Evolutionary conservation across 257 asterid genomes (phyloP).

Genomic region (Scutellaria minor): DNA sequence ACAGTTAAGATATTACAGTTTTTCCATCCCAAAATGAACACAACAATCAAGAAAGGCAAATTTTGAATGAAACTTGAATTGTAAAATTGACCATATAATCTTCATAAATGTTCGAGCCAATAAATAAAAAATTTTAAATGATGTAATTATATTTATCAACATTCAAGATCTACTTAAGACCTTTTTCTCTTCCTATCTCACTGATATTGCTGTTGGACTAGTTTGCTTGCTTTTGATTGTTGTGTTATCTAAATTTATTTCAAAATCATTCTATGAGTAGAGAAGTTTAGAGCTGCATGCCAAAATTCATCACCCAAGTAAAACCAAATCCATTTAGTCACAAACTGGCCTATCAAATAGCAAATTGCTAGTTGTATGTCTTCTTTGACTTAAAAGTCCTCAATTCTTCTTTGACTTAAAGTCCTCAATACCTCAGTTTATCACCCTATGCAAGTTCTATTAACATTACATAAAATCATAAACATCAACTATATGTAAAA

Average conservation of each 20-base stretch:
- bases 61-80: neutral
- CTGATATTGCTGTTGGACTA: neutral
- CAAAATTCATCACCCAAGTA: neutral
- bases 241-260: neutral
- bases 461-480: neutral
- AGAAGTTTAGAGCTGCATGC: neutral
- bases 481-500: neutral
- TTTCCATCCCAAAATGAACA: too few species aligned
- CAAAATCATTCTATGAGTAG: neutral
- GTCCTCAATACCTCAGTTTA: too few species aligned
- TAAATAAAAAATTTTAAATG: neutral
- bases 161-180: neutral
- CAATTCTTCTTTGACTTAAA: too few species aligned
- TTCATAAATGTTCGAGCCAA: neutral
- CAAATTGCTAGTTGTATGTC: neutral
- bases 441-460: too few species aligned
- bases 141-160: neutral
- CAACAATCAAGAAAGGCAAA: constrained; percentile 6
- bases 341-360: neutral
- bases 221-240: neutral
- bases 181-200: constrained; percentile 3
- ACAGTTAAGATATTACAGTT: too few species aligned
- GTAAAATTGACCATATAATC: neutral
- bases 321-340: neutral
- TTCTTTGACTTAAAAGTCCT: too few species aligned